A percentile compares a stretch with the other conserved stretches of the same genome.
These are phyloP conservation scores for Pseudogymnoascus sp. DNA, from an alignment of 2,329 filamentous ascomycete genomes.

Conservation along the genomic window DNA sequence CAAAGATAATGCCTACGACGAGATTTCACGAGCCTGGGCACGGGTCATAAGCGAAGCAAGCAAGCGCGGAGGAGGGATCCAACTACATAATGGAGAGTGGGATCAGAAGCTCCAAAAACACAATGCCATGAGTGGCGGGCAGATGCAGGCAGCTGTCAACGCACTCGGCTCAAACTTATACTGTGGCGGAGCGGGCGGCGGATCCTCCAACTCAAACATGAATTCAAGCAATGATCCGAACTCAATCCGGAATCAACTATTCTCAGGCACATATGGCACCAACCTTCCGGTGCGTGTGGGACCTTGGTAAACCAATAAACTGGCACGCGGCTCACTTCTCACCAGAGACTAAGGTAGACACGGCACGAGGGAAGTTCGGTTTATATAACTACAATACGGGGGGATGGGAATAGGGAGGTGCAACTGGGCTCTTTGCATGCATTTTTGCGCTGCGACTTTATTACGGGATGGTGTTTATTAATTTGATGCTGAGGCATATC, in stretches of 20 bases:
- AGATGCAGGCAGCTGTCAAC: constrained; percentile 69
- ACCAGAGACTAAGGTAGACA: not conserved
- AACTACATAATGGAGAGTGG: constrained; percentile 84
- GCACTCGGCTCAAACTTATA: constrained; percentile 66
- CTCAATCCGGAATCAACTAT: constrained; percentile 54
- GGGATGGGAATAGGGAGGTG: not conserved
- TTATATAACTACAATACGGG: not conserved
- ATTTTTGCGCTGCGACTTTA: constrained; percentile 1
- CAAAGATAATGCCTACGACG: constrained; percentile 93
- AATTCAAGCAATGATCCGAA: constrained; percentile 35
- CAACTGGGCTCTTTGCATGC: not conserved
- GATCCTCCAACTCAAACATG: constrained; percentile 17
- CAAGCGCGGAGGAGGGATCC: constrained; percentile 84
- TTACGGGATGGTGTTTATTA: constrained; percentile 1
- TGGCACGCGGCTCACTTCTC: not conserved
- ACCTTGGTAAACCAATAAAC: constrained; percentile 41
- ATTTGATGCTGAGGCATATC: constrained; percentile 2
- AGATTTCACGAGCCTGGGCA: constrained; percentile 89
- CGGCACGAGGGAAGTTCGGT: not conserved
- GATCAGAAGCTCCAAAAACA: constrained; percentile 80
- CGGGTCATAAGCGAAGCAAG: constrained; percentile 82
- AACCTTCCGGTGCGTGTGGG: constrained; percentile 48
- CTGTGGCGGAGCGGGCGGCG: constrained; percentile 55
- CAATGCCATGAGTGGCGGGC: constrained; percentile 76
- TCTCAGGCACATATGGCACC: constrained; percentile 51